phyloP scores from a whole-genome alignment of 2,329 filamentous ascomycete species.

The Gaeumannomyces tritici region DNA sequence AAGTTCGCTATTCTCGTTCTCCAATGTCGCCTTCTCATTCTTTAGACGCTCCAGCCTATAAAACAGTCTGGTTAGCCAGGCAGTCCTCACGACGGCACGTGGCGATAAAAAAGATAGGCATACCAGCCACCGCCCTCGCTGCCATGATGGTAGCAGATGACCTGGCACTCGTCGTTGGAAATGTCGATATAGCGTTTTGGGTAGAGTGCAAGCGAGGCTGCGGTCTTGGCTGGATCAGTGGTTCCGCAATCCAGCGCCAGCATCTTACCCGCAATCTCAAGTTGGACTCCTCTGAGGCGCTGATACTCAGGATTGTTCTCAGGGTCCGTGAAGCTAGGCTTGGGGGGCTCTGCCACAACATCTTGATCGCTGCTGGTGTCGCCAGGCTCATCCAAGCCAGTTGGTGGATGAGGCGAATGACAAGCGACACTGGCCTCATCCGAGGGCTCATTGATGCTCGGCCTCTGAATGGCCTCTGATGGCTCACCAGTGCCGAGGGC shows the following conservation, averaged over 20 bases:
- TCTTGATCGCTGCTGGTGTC: too few relatives aligned
- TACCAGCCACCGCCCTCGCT: background rate
- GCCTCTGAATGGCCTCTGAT: too few relatives aligned
- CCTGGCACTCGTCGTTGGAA: background rate
- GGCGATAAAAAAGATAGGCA: background rate
- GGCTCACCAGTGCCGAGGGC: too few relatives aligned
- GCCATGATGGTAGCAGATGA: background rate
- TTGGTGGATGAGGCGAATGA: too few relatives aligned
- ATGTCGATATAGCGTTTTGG: background rate
- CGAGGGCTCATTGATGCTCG: too few relatives aligned
- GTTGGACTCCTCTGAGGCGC: background rate
- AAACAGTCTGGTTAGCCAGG: background rate
- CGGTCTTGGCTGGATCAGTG: background rate
- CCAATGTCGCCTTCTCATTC: too few relatives aligned
- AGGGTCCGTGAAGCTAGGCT: background rate
- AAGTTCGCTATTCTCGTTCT: background rate
- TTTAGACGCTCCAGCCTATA: background rate
- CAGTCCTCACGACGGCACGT: background rate
- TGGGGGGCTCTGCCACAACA: too few relatives aligned
- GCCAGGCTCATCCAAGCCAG: too few relatives aligned
- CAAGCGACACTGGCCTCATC: too few relatives aligned
- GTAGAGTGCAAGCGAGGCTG: background rate
- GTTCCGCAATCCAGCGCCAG: background rate
- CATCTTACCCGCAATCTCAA: background rate
- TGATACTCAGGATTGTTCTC: background rate